Evolutionary conservation across 257 asterid species (phyloP), one percentile per base, ranked within the genome.

Genomic region (Salvia rosmarinus): DNA sequence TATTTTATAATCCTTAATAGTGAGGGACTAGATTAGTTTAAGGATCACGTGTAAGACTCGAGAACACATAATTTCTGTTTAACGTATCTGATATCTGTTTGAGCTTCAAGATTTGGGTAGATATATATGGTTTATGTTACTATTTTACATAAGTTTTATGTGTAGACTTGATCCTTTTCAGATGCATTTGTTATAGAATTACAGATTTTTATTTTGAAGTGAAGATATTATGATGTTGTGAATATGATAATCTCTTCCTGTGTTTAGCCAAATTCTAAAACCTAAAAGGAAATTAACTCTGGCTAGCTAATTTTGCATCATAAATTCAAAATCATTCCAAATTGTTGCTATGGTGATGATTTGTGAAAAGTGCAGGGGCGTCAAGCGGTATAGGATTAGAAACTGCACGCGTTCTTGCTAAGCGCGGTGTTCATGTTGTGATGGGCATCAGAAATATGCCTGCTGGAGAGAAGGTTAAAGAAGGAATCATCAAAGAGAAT

Each of bases 311-410:
- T 32, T 0, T 32, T 51, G 58, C 17, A 8, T 51, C 30, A 51
- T 51, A 2, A n/a, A n/a, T n/a, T n/a, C n/a, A n/a, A n/a, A n/a
- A 52, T 21, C 16, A 21, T 9, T 9, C 32, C 0, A 9, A 52
- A 20, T 19, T 51, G 56, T 49, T 0, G 19, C 12, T 11, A 51
- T 6, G 21, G 16, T 39, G 51, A 2, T 39, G 52, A 40, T 8
- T 19, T 8, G 9, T 21, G 17, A 25, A 67, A 43, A 13, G 55
- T 76, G 68, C 83, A 90, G 98, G n/a, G 80, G 95, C 97, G 9
- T 85, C 96, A 8, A 89, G 97, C 63, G 97, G 98, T 34, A 90
- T 94, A 47, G 98, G 98, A 19, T 54, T 89, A 19, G 98, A 94
- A 78, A 90, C 97, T 3, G 76, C 96, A 3, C 95, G 97, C 39